Base-by-base conservation (phyloP, 495 filamentous ascomycete species). In the Acidomyces sp. region DNA sequence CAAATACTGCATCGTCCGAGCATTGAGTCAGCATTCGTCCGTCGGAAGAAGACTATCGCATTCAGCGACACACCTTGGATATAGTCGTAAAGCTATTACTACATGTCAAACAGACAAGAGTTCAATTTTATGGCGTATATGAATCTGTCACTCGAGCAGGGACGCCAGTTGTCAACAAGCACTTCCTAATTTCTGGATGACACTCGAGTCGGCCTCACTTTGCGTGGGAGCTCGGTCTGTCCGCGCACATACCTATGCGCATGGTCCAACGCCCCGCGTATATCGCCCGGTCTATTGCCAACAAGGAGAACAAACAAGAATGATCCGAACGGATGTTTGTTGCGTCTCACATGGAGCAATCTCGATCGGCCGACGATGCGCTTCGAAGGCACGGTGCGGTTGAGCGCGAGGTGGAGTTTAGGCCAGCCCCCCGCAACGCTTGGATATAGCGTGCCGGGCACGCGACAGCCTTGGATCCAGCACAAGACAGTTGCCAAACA, bases 211-310 rank as follows among this genome's bases (percentile, higher is more conserved):
- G 9, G 18, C 31, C 7, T 7, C 31, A 10, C 9, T 34, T 15
- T 10, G 13, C 31, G 6, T 17, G 6, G 31, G 20, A 6, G 25
- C 20, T 9, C 6, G 31, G 31, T 15, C 17, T 5, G 34, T 28
- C 11, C 6, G 38, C 12, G 26, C 3, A 41, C 34, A 37, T 20
- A 48, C 45, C 39, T 48, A 48, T 43, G 38, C 22, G 40, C 45
- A 48, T 48, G 12, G 23, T 17, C 39, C 3, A 43, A 20, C 38
- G 30, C 40, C 32, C 38, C n/a, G 12, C 20, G 12, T 12, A 42
- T 12, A 10, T 18, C 45, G n/a, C n/a, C n/a, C 45, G 30, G 32
- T 48, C 20, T 48, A 48, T 48, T 11, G 19, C 22, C 21, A 39
- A 13, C 4, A 13, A 33, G 18, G 15, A 27, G 10, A n/a, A n/a